Evolutionary conservation across 192 early-diverging fungal genomes (phyloP), one percentile per base, ranked within the genome.

Genomic region (Oehlia diaphana): DNA sequence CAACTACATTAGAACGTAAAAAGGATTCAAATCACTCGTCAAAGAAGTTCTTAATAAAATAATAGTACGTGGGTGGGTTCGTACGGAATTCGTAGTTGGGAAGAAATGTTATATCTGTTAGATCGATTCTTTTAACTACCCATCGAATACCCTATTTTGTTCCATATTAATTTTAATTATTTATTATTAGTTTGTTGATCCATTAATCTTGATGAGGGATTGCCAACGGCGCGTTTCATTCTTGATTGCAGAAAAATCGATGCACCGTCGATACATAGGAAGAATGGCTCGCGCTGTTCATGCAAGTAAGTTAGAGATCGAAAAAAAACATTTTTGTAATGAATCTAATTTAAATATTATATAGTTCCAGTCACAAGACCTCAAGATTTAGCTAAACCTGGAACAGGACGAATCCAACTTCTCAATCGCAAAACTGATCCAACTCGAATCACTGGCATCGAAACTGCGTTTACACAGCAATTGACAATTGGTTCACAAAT

Each of bases 321-420:
- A 26, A 35, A 66, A 26, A 33, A 72, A 19, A 66, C 33, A 63
- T 50, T 73, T 79, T 70, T 65, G 42, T 66, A 80, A 67, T 70
- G 50, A 53, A 16, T 65, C 23, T 9, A 21, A 44, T 64, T 42
- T 35, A 53, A n/a, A 68, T 26, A 33, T 37, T 67, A 69, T n/a
- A 39, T 3, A 95, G 93, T 99, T 82, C 94, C 97, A 10, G 98
- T 99, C 19, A 90, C 92, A 65, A 89, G 98, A 62, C 93, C 96
- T 75, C 97, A 98, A 84, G 98, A 99, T 87, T 82, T 95, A 58
- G 93, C 92, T 39, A 89, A 88, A 65, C 69, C 72, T n/a, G 95
- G 95, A 9, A 82, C 82, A 63, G 97, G 97, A 31, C 87, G 80
- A 42, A 91, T 99, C 74, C 85, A 86, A 58, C 82, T 95, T 3